Base-by-base conservation (phyloP, 805 yeast genomes). In the Metschnikowia colocasiae region DNA sequence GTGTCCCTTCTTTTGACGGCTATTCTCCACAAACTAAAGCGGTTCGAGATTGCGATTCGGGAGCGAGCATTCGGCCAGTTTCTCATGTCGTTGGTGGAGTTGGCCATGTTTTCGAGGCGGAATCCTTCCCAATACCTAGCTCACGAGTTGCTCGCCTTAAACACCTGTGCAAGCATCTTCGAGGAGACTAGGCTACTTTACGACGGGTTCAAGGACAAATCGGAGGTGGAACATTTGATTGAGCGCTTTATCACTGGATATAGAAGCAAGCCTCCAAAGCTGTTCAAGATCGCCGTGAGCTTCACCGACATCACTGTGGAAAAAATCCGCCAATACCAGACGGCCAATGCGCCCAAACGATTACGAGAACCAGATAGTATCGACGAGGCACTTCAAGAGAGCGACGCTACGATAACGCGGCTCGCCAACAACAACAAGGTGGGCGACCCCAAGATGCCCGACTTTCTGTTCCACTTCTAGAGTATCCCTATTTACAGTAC, bases 191-290 rank as follows among this genome's bases (percentile, higher is more conserved):
- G 40, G 27, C 42, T 52, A 4, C 23, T 62, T 2, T 69, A 59
- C 52, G 69, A 68, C 23, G 76, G 76, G 1, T 72, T 60, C 47
- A 62, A 59, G 35, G 76, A 72, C 27, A 52, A 46, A 31, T 39
- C 23, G 6, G 52, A 47, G 7, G 22, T 64, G 13, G 36, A 38
- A 19, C 45, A 39, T 20, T 16, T 47, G n/a, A 45, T 47, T 3
- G 10, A 6, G 16, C 40, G 40, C 15, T 57, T 57, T 31, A 20
- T 48, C 26, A 12, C 29, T 16, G 43, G 15, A 3, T 7, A 46
- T 6, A 45, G 42, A 2, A 7, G 10, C 3, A 29, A 15, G 3
- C 41, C 44, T 9, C 41, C 43, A 9, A 45, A 35, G 34, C 19
- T 15, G 2, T 48, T 29, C 34, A 42, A 40, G 16, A 15, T 26